A percentile compares a stretch with the other conserved stretches of the same genome.
phyloP scores from a whole-genome alignment of 2,329 filamentous ascomycete species.

The Trichoderma sp. region DNA sequence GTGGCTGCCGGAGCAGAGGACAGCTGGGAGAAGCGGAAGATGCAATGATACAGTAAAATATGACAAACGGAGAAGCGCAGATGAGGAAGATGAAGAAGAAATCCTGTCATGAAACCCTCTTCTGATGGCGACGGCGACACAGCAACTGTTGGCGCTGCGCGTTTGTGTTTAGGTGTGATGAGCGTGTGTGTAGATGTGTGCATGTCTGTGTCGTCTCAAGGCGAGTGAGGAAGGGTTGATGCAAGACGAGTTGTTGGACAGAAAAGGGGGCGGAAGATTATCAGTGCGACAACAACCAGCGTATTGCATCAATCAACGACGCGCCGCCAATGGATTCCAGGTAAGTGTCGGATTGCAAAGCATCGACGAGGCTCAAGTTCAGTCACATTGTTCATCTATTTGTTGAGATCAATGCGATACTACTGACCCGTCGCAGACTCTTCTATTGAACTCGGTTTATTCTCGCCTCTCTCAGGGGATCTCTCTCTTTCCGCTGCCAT shows the following conservation, averaged over 20 bases:
- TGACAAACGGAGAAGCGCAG: conserved; percentile 29
- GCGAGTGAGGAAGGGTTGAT: not conserved
- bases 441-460: not conserved
- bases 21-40: conserved; percentile 23
- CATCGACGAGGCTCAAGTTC: not conserved
- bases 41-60: conserved; percentile 21
- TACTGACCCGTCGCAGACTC: conserved; percentile 12
- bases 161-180: not conserved
- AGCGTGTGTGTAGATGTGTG: conserved; percentile 1
- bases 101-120: conserved; percentile 17
- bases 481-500: not conserved
- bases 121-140: conserved; percentile 6
- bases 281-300: not conserved
- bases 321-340: not conserved
- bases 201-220: not conserved
- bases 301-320: not conserved
- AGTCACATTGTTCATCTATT: not conserved
- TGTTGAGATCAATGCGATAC: not conserved
- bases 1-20: conserved; percentile 28
- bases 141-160: conserved; percentile 7
- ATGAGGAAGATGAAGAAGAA: conserved; percentile 23
- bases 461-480: not conserved
- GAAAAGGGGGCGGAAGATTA: not conserved
- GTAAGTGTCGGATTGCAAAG: not conserved
- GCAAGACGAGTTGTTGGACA: not conserved